phyloP scores from a whole-genome alignment of 225 moss, liverwort and hornwort genomes.

The Pseudoscleropodium purum region DNA sequence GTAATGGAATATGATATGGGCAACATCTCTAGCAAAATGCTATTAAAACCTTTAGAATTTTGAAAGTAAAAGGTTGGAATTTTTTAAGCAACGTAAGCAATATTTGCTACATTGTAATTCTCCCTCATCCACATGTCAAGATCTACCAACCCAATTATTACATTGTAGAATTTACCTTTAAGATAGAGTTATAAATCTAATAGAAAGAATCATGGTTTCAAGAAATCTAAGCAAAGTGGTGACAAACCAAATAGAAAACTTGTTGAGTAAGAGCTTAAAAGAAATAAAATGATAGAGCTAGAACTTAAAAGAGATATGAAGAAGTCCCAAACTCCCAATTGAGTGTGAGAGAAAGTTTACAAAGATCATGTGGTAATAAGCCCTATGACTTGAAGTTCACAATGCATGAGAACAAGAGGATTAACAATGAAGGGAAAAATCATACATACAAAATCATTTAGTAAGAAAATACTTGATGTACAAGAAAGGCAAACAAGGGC shows the following conservation, averaged over 20 bases:
- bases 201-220: not conserved
- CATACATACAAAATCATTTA: not conserved
- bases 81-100: not conserved
- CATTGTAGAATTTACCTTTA: too few relatives aligned
- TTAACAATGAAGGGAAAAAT: not conserved
- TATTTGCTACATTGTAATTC: rapidly evolving
- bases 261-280: not conserved
- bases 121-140: rapidly evolving
- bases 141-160: not conserved
- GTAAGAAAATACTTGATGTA: not conserved
- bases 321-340: not conserved
- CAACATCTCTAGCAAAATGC: not conserved
- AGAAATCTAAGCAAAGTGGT: not conserved
- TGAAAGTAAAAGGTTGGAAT: not conserved
- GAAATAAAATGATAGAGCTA: too few relatives aligned
- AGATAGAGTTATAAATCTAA: not conserved
- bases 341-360: not conserved
- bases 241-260: too few relatives aligned
- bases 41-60: not conserved
- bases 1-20: not conserved
- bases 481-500: not conserved
- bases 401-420: not conserved
- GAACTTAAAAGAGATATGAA: not conserved
- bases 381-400: not conserved
- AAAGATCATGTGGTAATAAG: not conserved